Conservation (phyloP, 2,329 filamentous ascomycete species). For the Scedosporium apiospermum region DNA sequence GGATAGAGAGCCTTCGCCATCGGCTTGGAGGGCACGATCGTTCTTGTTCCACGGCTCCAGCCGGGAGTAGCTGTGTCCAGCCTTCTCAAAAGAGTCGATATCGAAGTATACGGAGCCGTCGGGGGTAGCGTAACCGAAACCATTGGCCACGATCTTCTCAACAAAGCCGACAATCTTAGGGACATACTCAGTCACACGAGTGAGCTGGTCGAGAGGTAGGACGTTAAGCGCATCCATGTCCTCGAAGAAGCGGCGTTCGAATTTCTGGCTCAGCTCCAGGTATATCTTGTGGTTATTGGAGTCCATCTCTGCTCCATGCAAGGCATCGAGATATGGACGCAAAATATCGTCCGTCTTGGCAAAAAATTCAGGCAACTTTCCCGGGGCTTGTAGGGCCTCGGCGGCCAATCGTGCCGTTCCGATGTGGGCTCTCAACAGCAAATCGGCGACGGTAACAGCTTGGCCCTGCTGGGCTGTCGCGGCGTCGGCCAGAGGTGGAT, state of each 20-base stretch:
- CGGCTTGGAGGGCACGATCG: conserved; percentile 72
- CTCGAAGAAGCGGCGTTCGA: conserved; percentile 77
- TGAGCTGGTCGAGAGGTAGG: conserved; percentile 69
- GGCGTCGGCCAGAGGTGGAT: too few species aligned
- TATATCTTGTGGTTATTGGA: conserved; percentile 64
- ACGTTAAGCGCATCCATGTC: conserved; percentile 86
- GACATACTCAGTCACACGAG: conserved; percentile 87
- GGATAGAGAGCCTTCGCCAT: conserved; percentile 78
- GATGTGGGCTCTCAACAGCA: too few species aligned
- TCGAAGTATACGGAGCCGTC: conserved; percentile 94
- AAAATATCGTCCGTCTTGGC: conserved; percentile 55
- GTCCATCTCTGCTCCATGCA: conserved; percentile 53
- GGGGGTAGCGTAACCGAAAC: conserved; percentile 64
- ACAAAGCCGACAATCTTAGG: conserved; percentile 81
- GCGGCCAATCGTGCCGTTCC: too few species aligned
- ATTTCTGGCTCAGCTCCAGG: conserved; percentile 73
- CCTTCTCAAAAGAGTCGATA: conserved; percentile 73
- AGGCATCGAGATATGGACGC: conserved; percentile 70
- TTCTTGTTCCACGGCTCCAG: conserved; percentile 77
- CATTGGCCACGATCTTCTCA: conserved; percentile 70
- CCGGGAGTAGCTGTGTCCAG: conserved; percentile 75
- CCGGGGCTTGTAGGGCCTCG: conserved; percentile 35
- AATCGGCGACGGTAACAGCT: too few species aligned
- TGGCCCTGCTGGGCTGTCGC: too few species aligned
- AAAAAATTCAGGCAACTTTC: conserved; percentile 38